Evolutionary conservation across 2,329 filamentous ascomycete genomes (phyloP).

Genomic region (Aspergillus thermomutatus): DNA sequence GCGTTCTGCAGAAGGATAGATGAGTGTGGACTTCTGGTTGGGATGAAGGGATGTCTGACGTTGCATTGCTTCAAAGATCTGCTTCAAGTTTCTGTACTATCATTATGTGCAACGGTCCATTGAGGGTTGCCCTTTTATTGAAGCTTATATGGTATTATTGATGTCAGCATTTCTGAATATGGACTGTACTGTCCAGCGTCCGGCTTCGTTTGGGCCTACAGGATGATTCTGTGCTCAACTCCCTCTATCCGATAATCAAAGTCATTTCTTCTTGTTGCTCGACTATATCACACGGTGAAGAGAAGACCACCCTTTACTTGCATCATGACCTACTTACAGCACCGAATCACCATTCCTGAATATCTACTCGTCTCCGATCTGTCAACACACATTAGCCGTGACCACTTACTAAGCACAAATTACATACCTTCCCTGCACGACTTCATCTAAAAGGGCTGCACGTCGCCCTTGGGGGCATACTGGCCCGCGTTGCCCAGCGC

Average conservation of each 20-base stretch:
- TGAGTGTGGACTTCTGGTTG: neutral
- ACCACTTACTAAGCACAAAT: neutral
- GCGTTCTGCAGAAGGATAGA: too few species aligned
- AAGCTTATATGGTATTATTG: neutral
- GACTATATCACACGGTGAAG: neutral
- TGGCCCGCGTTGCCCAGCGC: neutral
- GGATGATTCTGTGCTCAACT: too few species aligned
- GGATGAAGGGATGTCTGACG: neutral
- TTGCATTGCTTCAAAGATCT: neutral
- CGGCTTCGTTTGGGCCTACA: too few species aligned
- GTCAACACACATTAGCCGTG: neutral
- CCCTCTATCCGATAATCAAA: neutral
- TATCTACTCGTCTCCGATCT: neutral
- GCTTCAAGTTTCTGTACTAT: neutral
- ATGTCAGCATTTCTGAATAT: too few species aligned
- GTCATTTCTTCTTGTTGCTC: neutral
- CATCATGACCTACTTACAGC: neutral
- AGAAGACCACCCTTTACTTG: too few species aligned
- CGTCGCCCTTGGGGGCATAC: neutral
- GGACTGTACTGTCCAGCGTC: too few species aligned
- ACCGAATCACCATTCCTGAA: neutral
- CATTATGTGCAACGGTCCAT: neutral
- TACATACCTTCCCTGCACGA: neutral
- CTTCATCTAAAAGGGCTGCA: neutral
- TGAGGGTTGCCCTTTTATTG: neutral